Base-by-base conservation (phyloP, 768 basidiomycete genomes). In the Mrakia gelida region DNA sequence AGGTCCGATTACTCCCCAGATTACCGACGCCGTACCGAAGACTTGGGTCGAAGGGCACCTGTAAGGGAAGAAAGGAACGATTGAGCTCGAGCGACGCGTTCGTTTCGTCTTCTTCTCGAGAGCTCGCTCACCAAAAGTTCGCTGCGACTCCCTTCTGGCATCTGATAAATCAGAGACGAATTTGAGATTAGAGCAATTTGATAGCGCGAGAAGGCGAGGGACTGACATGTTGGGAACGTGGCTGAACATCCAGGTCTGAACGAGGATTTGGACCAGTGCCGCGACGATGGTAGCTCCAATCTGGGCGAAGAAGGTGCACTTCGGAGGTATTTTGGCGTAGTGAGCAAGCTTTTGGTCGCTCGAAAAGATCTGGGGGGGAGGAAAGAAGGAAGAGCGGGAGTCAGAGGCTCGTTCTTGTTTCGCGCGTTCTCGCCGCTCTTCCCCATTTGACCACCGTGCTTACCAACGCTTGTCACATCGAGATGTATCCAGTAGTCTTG, bases 281-380 rank as follows among this genome's bases (percentile, higher is more conserved):
- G 54, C 54, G 54, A 56, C 10, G 26, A 56, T 26, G 26, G 54
- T 56, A 26, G 54, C 54, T 56, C 54, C 54, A 10, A 56, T 56
- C 9, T 56, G 54, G 23, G 54, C 54, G 23, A 21, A 56, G 84
- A 98, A 97, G 0, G 94, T 95, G 15, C 91, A 89, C n/a, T 95
- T 88, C 9, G 95, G 95, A 1, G 95, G 92, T 18, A 98, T 90
- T 85, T 98, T 98, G 87, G 97, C 89, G 83, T 98, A 98, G 83
- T 98, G 95, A 0, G 94, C 95, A 26, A 86, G 79, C 79, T 84
- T 85, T 79, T 80, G 80, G 74, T 82, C 83, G 73, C 82, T 82
- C 1, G 83, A 67, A 89, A 94, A 95, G 71, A 95, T 83, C 85
- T 86, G 81, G 41, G 26, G 6, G 4, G 1, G 34, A 26, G 34